Percentiles rank a stretch among this genome's conserved stretches.
phyloP scores from a whole-genome alignment of 768 basidiomycete species.

The Trametes cingulata region DNA sequence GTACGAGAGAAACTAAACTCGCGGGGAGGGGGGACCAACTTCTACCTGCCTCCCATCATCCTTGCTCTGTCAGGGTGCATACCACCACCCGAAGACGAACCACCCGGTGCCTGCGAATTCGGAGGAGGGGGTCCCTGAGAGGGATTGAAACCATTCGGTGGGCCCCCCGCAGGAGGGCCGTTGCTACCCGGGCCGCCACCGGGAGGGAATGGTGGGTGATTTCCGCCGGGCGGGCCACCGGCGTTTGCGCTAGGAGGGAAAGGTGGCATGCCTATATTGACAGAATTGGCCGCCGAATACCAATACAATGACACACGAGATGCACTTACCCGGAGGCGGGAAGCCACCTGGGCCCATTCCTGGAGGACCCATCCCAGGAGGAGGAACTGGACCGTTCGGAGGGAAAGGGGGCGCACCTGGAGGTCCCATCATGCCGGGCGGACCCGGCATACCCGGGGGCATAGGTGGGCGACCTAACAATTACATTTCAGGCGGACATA shows the following conservation, averaged over 20 bases:
- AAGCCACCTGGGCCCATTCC: constrained; percentile 36
- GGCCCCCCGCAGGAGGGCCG: constrained; percentile 14
- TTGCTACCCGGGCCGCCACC: constrained; percentile 19
- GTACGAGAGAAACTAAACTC: background rate
- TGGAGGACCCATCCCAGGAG: constrained; percentile 36
- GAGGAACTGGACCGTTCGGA: constrained; percentile 55
- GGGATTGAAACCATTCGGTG: constrained; percentile 21
- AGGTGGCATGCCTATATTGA: constrained; percentile 39
- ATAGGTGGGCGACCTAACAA: constrained; percentile 64
- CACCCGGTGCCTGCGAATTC: constrained; percentile 35
- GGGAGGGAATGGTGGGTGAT: constrained; percentile 32
- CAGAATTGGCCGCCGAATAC: background rate
- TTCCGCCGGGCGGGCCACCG: constrained; percentile 24
- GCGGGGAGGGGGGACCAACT: background rate
- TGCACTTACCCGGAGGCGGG: constrained; percentile 20
- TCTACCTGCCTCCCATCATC: constrained; percentile 60
- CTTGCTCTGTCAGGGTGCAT: constrained; percentile 84
- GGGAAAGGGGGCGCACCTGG: constrained; percentile 77
- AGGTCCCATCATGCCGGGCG: constrained; percentile 50
- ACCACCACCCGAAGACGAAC: constrained; percentile 50
- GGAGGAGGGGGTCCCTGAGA: constrained; percentile 35
- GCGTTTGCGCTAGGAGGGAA: constrained; percentile 41
- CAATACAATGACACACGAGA: background rate
- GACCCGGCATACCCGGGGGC: constrained; percentile 57
- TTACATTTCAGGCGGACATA: background rate